Conservation (phyloP, 345 rosid genomes). For the Mercurialis annua region DNA sequence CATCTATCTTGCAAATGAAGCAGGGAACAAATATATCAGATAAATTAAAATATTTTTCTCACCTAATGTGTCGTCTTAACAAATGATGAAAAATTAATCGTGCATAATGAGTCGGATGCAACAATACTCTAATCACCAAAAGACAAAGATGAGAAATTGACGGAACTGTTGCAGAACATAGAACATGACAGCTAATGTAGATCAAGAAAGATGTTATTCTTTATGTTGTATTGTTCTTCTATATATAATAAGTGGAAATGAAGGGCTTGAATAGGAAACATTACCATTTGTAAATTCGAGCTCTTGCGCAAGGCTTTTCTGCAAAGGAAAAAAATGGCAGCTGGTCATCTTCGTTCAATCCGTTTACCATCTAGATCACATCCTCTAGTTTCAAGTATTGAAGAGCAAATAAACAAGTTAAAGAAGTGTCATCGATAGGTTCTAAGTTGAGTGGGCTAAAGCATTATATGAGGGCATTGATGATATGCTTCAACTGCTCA, state of each 20-base stretch:
- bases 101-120: not conserved
- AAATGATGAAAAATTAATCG: not conserved
- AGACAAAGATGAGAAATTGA: not conserved
- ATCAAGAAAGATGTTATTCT: not conserved
- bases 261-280: not conserved
- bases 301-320: not conserved
- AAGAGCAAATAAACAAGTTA: constrained; percentile 28
- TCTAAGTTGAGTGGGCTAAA: not conserved
- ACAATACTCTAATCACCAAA: not conserved
- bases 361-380: constrained; percentile 36
- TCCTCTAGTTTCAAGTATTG: constrained; percentile 32
- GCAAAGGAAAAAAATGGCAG: not conserved
- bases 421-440: constrained; percentile 8
- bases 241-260: not conserved
- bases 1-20: not conserved
- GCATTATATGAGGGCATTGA: not conserved
- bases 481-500: constrained; percentile 1
- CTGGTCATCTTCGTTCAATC: constrained; percentile 27
- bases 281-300: not conserved
- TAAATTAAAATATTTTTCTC: not conserved
- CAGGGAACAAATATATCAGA: not conserved
- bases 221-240: not conserved
- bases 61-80: not conserved
- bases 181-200: not conserved
- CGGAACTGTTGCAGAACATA: not conserved